Percentiles rank a stretch among this genome's conserved stretches.
These are phyloP conservation scores for Aspergillus mulundensis DNA, from an alignment of 495 filamentous ascomycete species.

Conservation along the genomic window DNA sequence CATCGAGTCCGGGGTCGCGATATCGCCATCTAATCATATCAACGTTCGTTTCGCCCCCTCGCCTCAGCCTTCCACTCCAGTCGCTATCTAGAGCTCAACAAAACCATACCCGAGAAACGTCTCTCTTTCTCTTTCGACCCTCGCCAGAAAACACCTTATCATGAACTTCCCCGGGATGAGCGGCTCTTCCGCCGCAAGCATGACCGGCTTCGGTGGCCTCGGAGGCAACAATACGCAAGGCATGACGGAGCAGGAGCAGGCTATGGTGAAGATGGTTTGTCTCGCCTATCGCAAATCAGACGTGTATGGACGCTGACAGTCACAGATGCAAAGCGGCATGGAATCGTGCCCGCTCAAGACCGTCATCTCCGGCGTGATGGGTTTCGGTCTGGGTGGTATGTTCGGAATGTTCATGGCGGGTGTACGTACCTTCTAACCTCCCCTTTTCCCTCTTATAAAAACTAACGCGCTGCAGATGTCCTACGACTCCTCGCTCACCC, in stretches of 20 bases:
- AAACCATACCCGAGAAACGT: neutral
- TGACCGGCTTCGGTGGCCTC: constrained; percentile 23
- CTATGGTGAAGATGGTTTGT: constrained; percentile 51
- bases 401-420: constrained; percentile 96
- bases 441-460: neutral
- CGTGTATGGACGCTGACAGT: neutral
- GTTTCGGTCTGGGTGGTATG: constrained; percentile 85
- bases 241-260: constrained; percentile 50
- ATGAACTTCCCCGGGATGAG: constrained; percentile 46
- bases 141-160: neutral
- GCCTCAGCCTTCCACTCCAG: neutral
- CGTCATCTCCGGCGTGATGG: constrained; percentile 75
- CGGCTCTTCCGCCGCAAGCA: neutral
- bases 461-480: constrained; percentile 58
- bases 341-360: constrained; percentile 87
- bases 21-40: neutral
- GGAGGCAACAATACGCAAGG: constrained; percentile 27
- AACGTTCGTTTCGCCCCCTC: neutral
- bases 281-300: neutral
- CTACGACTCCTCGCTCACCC: constrained; percentile 77
- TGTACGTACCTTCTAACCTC: constrained; percentile 45
- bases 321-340: constrained; percentile 74
- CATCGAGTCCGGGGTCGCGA: constrained; percentile 4
- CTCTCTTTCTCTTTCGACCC: neutral
- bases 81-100: neutral